Base-by-base conservation (phyloP, 208 protist genomes). In the Wallacemonas sp. region DNA sequence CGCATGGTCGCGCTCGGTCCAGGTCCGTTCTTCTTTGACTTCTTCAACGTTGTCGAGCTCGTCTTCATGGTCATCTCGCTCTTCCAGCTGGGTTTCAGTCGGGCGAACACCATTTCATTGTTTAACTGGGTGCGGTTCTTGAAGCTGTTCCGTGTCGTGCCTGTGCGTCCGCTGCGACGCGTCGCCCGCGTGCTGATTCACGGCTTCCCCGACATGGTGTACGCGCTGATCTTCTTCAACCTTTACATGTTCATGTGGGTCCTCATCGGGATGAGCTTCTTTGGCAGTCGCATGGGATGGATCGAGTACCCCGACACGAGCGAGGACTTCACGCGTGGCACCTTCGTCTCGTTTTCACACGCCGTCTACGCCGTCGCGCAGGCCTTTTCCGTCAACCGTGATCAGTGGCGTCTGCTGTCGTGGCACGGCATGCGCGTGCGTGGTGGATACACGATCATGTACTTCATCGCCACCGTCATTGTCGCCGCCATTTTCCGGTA, bases 171-270 rank as follows among this genome's bases (percentile, higher is more conserved):
- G 46, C 68, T 92, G 67, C 81, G 84, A 39, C 80, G 76, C 30
- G 83, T 95, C 17, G 60, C 83, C 39, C 85, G 84, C n/a, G 91
- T 96, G 72, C 71, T 95, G 24, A 63, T 94, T 30, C 73, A 86
- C 64, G 78, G 75, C 63, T 76, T 93, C 64, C 76, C 79, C n/a
- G 86, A 93, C 58, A 85, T 92, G 54, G 38, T 81, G n/a, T 95
- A 94, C 68, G 86, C 85, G 26, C 58, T 94, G 21, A 48, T 92
- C 61, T 83, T 97, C 68, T 94, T 97, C 62, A 78, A 73, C n/a
- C 41, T 96, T 33, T 96, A 94, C 81, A 89, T 96, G 85, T 92
- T 97, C 58, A 93, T 96, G 85, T 91, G 85, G 86, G 67, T 94
- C 55, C 64, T 97, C 10, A 71, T 95, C 50, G 93, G 93, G 19